A percentile compares a stretch with the other conserved stretches of the same genome.
Evolutionary conservation across 1,284 basidiomycete genomes (phyloP).

Genomic region (Bondarzewia mesenterica): DNA sequence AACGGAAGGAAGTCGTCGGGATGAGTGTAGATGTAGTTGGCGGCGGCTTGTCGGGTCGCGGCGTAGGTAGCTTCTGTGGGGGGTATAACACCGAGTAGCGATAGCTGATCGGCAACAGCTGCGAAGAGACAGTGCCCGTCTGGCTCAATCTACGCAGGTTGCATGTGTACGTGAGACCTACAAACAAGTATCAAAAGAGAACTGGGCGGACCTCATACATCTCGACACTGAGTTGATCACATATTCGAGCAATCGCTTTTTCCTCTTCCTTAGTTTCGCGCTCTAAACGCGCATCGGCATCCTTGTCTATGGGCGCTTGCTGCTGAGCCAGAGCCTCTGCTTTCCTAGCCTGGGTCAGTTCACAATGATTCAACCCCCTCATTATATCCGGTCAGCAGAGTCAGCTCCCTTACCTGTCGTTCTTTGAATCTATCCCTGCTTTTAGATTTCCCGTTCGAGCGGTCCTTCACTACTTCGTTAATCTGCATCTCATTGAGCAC

Average conservation of each 20-base stretch:
- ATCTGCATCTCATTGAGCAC: slow-evolving; percentile 41
- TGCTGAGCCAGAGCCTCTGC: slow-evolving; percentile 60
- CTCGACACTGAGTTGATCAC: slow-evolving; percentile 58
- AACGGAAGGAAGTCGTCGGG: slow-evolving; percentile 93
- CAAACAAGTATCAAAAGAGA: background rate
- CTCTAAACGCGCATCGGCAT: slow-evolving; percentile 56
- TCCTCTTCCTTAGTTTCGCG: slow-evolving; percentile 70
- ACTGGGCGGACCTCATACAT: slow-evolving; percentile 56
- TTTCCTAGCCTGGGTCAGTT: slow-evolving; percentile 57
- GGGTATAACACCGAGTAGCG: slow-evolving; percentile 52
- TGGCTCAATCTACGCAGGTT: slow-evolving; percentile 64
- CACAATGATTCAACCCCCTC: background rate
- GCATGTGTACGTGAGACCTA: too few species aligned
- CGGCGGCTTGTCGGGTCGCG: slow-evolving; percentile 63
- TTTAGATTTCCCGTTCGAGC: slow-evolving; percentile 43
- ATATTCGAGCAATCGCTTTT: slow-evolving; percentile 57
- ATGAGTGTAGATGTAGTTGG: slow-evolving; percentile 79
- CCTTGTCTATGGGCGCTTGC: slow-evolving; percentile 51
- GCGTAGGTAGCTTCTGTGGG: slow-evolving; percentile 48
- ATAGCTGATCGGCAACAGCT: slow-evolving; percentile 86
- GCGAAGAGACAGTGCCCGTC: slow-evolving; percentile 96
- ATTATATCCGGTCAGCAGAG: background rate
- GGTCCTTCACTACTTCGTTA: slow-evolving; percentile 29
- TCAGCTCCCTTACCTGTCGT: slow-evolving; percentile 51
- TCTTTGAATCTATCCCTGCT: slow-evolving; percentile 70